Evolutionary conservation across 2,329 filamentous ascomycete species (phyloP).

Genomic region (Cladosporium colombiae): DNA sequence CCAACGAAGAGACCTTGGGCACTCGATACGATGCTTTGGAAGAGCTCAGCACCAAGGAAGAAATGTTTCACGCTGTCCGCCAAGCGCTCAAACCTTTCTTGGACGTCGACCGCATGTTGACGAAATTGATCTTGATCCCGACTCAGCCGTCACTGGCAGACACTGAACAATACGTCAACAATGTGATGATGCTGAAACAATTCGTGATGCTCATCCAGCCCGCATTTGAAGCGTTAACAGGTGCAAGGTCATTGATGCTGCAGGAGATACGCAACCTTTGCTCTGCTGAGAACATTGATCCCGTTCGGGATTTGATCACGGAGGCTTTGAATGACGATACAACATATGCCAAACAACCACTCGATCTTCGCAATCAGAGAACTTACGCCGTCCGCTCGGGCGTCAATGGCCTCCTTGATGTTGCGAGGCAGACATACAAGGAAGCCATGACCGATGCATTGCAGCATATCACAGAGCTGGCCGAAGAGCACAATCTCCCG

Average conservation of each 20-base stretch:
- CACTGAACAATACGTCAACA: conserved; percentile 80
- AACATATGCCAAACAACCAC: conserved; percentile 71
- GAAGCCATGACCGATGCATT: conserved; percentile 80
- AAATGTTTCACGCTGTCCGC: conserved; percentile 77
- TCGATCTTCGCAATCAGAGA: conserved; percentile 86
- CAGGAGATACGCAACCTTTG: conserved; percentile 69
- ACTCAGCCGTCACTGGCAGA: conserved; percentile 64
- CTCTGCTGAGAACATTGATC: conserved; percentile 59
- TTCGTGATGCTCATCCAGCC: conserved; percentile 70
- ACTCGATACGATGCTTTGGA: conserved; percentile 80
- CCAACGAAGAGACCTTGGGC: conserved; percentile 65
- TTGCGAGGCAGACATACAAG: conserved; percentile 85
- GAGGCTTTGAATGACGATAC: conserved; percentile 78
- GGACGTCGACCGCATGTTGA: conserved; percentile 79
- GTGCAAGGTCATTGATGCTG: conserved; percentile 65
- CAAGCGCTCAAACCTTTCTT: conserved; percentile 74
- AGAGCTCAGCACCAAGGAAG: conserved; percentile 78
- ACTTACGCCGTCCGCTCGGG: conserved; percentile 88
- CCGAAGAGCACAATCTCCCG: conserved; percentile 57
- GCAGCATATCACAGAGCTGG: conserved; percentile 67
- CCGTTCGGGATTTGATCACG: conserved; percentile 66
- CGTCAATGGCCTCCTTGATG: conserved; percentile 81
- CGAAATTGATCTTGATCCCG: conserved; percentile 78
- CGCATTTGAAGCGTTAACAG: conserved; percentile 67
- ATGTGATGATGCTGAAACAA: conserved; percentile 82